These are phyloP conservation scores for Xylaria multiplex DNA, from an alignment of 2,329 filamentous ascomycete genomes.

Conservation along the genomic window DNA sequence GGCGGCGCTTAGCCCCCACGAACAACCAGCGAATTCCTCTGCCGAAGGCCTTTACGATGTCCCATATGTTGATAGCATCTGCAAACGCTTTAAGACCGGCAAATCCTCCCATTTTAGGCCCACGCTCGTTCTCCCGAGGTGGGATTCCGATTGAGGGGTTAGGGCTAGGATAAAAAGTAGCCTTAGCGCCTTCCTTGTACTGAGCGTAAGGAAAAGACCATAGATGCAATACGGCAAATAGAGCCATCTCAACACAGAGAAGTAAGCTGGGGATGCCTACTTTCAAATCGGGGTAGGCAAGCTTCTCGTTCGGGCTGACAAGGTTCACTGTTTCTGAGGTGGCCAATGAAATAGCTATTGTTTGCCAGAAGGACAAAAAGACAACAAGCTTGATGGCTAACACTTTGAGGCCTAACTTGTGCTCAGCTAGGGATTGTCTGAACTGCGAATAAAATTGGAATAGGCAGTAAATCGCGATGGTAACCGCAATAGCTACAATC, in stretches of 20 bases:
- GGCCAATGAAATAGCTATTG: constrained; percentile 60
- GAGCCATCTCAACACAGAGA: constrained; percentile 85
- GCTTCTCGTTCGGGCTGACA: constrained; percentile 65
- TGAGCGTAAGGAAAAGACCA: constrained; percentile 83
- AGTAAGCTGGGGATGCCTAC: constrained; percentile 82
- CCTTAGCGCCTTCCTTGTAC: constrained; percentile 64
- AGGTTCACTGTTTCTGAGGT: constrained; percentile 68
- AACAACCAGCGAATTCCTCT: constrained; percentile 84
- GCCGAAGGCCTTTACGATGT: constrained; percentile 82
- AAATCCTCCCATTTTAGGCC: constrained; percentile 70
- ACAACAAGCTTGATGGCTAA: constrained; percentile 90
- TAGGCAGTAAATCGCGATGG: constrained; percentile 87
- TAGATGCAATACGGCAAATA: constrained; percentile 80
- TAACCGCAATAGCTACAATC: constrained; percentile 77
- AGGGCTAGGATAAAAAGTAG: constrained; percentile 59
- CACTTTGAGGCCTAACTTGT: constrained; percentile 82
- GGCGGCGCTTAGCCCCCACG: constrained; percentile 72
- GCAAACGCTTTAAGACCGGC: constrained; percentile 71
- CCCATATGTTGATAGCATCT: constrained; percentile 83
- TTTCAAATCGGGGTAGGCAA: constrained; percentile 80
- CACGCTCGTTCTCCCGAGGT: constrained; percentile 56
- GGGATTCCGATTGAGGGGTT: constrained; percentile 54
- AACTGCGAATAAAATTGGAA: constrained; percentile 89
- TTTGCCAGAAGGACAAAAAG: constrained; percentile 92
- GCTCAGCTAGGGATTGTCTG: constrained; percentile 71